Evolutionary conservation across 2,329 filamentous ascomycete genomes (phyloP).

Genomic region (Westerdykella sp.): DNA sequence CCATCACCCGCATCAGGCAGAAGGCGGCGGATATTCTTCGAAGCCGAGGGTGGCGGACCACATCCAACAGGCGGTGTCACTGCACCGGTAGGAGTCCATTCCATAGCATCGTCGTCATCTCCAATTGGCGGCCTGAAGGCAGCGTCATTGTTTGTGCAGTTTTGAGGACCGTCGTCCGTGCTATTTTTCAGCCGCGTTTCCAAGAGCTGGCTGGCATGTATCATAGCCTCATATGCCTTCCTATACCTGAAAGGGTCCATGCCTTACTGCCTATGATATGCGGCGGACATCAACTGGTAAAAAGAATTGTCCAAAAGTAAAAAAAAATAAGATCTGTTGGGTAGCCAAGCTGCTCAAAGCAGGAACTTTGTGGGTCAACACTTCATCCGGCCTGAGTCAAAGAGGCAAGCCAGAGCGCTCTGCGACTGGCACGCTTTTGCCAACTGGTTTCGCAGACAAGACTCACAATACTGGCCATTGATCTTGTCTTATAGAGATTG

Average conservation of each 20-base stretch:
- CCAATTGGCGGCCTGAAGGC: neutral
- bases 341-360: no score
- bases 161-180: conserved; percentile 3
- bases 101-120: conserved; percentile 34
- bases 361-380: no score
- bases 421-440: no score
- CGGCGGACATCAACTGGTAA: no score
- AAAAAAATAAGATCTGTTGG: no score
- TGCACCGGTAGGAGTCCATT: conserved; percentile 32
- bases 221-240: conserved; percentile 34
- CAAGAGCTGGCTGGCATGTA: conserved; percentile 30
- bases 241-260: conserved; percentile 35
- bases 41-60: conserved; percentile 24
- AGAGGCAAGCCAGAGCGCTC: no score
- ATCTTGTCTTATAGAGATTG: no score
- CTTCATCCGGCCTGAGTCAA: no score
- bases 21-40: conserved; percentile 27
- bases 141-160: conserved; percentile 1
- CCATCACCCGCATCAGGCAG: conserved; percentile 23
- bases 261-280: neutral
- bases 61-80: conserved; percentile 24
- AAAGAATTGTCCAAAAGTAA: no score
- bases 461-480: no score
- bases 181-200: conserved; percentile 22
- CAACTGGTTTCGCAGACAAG: no score